Conservation (phyloP, 371 early-diverging fungal species). For the Thermomucor indicae-seudaticae region DNA sequence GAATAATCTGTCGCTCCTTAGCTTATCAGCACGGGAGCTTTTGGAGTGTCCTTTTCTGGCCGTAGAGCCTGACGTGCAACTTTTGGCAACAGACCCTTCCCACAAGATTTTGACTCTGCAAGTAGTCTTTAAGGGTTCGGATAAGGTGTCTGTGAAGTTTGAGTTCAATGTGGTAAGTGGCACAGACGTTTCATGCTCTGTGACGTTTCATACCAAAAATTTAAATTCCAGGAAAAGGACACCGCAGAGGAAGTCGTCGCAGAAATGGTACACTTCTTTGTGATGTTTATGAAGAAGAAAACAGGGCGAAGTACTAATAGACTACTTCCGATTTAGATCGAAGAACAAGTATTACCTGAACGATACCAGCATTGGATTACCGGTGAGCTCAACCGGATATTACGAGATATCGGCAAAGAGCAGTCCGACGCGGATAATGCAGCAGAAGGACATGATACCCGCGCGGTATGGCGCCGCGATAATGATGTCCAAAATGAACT, state of each 20-base stretch:
- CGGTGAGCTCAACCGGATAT: slow-evolving; percentile 79
- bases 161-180: slow-evolving; percentile 66
- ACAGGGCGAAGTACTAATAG: background rate
- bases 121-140: slow-evolving; percentile 79
- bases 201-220: no score
- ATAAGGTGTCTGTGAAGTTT: slow-evolving; percentile 83
- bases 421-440: slow-evolving; percentile 32
- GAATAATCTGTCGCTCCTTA: slow-evolving; percentile 3
- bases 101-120: slow-evolving; percentile 69
- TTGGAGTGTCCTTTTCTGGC: slow-evolving; percentile 80
- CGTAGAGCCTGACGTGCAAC: slow-evolving; percentile 73
- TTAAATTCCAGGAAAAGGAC: slow-evolving; percentile 57
- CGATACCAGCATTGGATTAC: slow-evolving; percentile 75
- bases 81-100: slow-evolving; percentile 57
- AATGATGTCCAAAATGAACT: slow-evolving; percentile 33
- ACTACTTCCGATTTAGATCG: slow-evolving; percentile 46
- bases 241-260: slow-evolving; percentile 89
- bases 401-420: slow-evolving; percentile 65
- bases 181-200: background rate
- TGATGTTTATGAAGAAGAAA: background rate
- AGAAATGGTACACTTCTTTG: slow-evolving; percentile 65
- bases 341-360: slow-evolving; percentile 73
- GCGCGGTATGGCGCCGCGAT: slow-evolving; percentile 41
- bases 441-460: slow-evolving; percentile 15
- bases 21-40: slow-evolving; percentile 73